These are phyloP conservation scores for Phytophthora rubi DNA, from an alignment of 352 stramenopile species.

Conservation along the genomic window DNA sequence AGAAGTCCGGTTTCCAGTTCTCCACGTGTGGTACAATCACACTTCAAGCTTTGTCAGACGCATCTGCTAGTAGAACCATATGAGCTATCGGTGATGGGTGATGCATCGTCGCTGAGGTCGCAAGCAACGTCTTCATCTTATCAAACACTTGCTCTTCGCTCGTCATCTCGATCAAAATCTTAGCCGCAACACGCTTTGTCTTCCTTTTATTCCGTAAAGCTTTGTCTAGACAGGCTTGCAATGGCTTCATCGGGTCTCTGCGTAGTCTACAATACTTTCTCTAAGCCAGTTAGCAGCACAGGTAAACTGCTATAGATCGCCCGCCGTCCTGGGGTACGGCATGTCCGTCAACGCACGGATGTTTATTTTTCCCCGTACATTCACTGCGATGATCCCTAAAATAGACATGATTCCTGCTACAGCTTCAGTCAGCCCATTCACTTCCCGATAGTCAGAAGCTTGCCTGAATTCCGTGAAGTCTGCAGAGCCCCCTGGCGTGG, in stretches of 20 bases:
- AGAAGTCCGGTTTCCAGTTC: neutral
- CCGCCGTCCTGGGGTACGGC: neutral
- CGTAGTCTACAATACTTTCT: neutral
- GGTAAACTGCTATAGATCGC: neutral
- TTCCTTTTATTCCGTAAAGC: neutral
- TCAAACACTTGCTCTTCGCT: neutral
- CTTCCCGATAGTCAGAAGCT: neutral
- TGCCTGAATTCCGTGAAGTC: neutral
- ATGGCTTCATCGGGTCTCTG: neutral
- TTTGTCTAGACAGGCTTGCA: neutral
- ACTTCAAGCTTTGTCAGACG: slow-evolving; percentile 1
- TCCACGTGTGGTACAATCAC: neutral
- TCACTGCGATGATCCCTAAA: too few species aligned
- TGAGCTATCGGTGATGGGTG: neutral
- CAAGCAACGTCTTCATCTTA: neutral
- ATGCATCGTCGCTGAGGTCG: neutral
- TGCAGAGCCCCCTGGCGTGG: too few species aligned
- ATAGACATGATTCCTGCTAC: neutral
- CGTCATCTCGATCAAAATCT: neutral
- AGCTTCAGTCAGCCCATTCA: neutral
- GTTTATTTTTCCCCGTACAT: too few species aligned
- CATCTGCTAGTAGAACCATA: neutral
- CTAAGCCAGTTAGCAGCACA: slow-evolving; percentile 1
- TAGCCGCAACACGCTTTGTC: neutral
- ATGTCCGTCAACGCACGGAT: neutral